Conservation (phyloP, 2,329 filamentous ascomycete genomes). For the Ophiostoma sp. region DNA sequence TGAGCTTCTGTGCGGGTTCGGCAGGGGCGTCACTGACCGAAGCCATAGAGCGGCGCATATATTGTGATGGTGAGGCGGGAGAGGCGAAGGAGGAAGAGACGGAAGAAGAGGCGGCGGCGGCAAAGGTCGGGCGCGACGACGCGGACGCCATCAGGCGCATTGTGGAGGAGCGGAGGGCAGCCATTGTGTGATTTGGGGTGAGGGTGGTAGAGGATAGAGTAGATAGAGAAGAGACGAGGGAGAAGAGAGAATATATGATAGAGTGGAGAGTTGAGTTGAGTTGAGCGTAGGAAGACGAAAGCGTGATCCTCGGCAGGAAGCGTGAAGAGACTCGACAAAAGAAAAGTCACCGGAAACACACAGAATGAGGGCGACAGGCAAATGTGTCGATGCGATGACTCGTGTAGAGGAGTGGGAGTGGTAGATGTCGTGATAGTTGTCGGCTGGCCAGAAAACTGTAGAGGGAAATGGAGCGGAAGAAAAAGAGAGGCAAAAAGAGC, state of each 20-base stretch:
- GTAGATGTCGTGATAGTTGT: slow-evolving; percentile 2
- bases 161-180: slow-evolving; percentile 56
- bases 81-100: slow-evolving; percentile 36
- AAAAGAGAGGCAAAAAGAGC: slow-evolving; percentile 3
- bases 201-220: neutral
- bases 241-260: neutral
- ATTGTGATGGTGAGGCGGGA: slow-evolving; percentile 25
- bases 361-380: neutral
- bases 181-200: slow-evolving; percentile 40
- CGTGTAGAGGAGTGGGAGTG: neutral
- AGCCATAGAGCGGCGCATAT: slow-evolving; percentile 49
- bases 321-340: slow-evolving; percentile 10
- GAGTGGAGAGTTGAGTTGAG: neutral
- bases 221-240: neutral
- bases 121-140: slow-evolving; percentile 22
- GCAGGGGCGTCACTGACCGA: slow-evolving; percentile 39
- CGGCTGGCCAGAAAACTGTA: neutral
- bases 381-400: neutral
- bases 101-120: slow-evolving; percentile 13
- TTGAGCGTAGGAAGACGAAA: neutral
- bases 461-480: neutral
- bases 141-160: slow-evolving; percentile 44
- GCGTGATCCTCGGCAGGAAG: neutral
- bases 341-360: neutral
- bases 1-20: slow-evolving; percentile 63